Percentiles rank a stretch among this genome's conserved stretches.
Evolutionary conservation across 2,329 filamentous ascomycete species (phyloP).

Genomic region (Ophiocordyceps sinensis): DNA sequence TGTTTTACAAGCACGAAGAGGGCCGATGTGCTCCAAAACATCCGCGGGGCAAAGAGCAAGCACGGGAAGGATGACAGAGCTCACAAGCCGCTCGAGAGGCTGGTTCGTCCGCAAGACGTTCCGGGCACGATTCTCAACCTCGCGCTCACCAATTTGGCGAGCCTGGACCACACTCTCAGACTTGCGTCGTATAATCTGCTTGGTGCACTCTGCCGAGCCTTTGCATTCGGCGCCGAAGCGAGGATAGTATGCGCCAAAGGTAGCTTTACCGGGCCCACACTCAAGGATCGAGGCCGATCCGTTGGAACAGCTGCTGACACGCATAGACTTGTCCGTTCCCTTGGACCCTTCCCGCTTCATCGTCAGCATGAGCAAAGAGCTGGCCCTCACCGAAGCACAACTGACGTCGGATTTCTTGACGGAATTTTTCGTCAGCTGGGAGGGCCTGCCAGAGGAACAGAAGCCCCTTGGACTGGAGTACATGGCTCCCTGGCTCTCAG

Average conservation of each 20-base stretch:
- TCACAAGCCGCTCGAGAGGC: constrained; percentile 47
- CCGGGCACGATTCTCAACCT: constrained; percentile 55
- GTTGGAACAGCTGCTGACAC: not conserved
- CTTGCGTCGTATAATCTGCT: constrained; percentile 54
- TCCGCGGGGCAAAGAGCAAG: constrained; percentile 48
- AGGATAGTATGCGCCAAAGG: constrained; percentile 49
- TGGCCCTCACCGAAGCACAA: constrained; percentile 49
- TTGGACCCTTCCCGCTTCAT: constrained; percentile 50
- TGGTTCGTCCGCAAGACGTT: constrained; percentile 56
- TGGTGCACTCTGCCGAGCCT: constrained; percentile 50
- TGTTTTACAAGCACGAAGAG: constrained; percentile 56
- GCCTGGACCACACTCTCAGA: constrained; percentile 42
- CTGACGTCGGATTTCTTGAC: constrained; percentile 55
- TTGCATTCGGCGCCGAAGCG: constrained; percentile 49
- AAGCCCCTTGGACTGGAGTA: constrained; percentile 53
- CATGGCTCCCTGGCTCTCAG: constrained; percentile 54
- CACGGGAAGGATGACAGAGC: constrained; percentile 47
- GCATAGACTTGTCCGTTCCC: constrained; percentile 47
- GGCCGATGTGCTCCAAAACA: constrained; percentile 46
- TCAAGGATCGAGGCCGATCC: not conserved
- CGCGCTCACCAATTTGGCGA: constrained; percentile 51
- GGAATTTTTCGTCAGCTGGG: constrained; percentile 62
- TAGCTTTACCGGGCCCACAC: constrained; percentile 10
- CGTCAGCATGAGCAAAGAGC: constrained; percentile 47
- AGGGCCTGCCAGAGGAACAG: constrained; percentile 53